Evolutionary conservation across 2,329 filamentous ascomycete species (phyloP).

Genomic region (Polytolypa hystricis): DNA sequence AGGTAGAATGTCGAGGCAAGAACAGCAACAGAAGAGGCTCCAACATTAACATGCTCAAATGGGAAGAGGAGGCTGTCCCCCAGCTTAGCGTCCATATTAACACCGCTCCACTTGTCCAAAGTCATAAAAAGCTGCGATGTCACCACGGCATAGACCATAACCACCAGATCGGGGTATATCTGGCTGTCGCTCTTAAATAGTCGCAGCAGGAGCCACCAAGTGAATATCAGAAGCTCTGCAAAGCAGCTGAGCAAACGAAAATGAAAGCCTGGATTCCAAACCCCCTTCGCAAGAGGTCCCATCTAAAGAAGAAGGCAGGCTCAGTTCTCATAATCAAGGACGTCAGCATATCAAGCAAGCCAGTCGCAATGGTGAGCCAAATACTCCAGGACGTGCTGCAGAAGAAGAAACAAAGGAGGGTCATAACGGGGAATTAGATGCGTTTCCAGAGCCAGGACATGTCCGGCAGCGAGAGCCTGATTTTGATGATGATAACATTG

Average conservation of each 20-base stretch:
- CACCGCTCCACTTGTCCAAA: neutral
- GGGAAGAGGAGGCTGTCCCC: no score
- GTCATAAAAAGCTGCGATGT: slow-evolving; percentile 1
- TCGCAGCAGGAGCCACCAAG: slow-evolving; percentile 1
- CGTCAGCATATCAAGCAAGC: neutral
- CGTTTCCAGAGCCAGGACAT: no score
- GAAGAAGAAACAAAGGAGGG: no score
- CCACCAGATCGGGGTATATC: slow-evolving; percentile 2
- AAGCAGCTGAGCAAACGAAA: slow-evolving; percentile 6
- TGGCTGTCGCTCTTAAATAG: neutral
- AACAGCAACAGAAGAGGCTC: neutral
- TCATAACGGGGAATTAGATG: no score
- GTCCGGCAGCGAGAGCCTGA: no score
- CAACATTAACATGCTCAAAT: no score
- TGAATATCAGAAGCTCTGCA: slow-evolving; percentile 5
- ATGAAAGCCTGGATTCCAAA: slow-evolving; percentile 2
- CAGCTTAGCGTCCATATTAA: neutral
- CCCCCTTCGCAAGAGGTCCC: slow-evolving; percentile 1
- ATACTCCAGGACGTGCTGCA: no score
- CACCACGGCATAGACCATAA: slow-evolving; percentile 1
- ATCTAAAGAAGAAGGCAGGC: neutral
- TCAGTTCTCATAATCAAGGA: neutral
- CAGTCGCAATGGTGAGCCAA: neutral
- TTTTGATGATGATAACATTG: no score
- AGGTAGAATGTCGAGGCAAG: neutral